phyloP scores from a whole-genome alignment of 768 basidiomycete species.

The Zangia roseola region DNA sequence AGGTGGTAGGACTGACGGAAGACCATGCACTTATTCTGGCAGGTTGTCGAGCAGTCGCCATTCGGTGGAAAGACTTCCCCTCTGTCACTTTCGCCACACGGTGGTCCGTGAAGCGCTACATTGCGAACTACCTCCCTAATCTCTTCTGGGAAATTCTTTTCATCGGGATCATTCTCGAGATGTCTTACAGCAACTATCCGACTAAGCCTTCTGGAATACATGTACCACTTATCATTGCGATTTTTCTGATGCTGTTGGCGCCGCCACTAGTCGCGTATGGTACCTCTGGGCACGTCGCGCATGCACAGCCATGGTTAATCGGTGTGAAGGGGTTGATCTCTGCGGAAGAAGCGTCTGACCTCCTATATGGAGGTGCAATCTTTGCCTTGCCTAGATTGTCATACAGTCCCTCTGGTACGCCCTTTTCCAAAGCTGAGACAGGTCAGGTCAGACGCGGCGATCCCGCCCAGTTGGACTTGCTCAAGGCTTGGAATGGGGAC shows the following conservation, averaged over 20 bases:
- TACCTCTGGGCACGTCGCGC: constrained; percentile 13
- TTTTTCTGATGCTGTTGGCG: constrained; percentile 13
- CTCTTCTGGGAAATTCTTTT: constrained; percentile 3
- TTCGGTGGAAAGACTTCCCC: constrained; percentile 27
- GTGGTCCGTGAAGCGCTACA: constrained; percentile 10
- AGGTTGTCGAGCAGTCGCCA: constrained; percentile 21
- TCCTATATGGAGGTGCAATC: constrained; percentile 15
- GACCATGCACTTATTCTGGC: constrained; percentile 18
- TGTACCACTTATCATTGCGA: background rate
- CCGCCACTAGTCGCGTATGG: constrained; percentile 16
- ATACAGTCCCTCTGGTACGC: constrained; percentile 22
- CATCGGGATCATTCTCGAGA: background rate
- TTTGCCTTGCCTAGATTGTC: constrained; percentile 3
- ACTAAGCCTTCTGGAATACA: background rate
- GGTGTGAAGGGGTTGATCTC: constrained; percentile 28
- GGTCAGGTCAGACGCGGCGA: constrained; percentile 20
- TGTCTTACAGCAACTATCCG: too few species aligned
- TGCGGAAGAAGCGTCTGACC: constrained; percentile 14
- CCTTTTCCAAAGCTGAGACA: constrained; percentile 2
- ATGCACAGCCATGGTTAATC: constrained; percentile 21
- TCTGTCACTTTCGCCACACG: constrained; percentile 12
- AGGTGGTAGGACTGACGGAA: constrained; percentile 20
- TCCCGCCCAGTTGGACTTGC: constrained; percentile 1
- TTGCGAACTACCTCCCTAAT: constrained; percentile 7
- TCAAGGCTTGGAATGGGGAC: background rate